A percentile compares a stretch with the other conserved stretches of the same genome.
These are phyloP conservation scores for Nakaseomyces delphensis DNA, from an alignment of 1,139 yeast genomes.

Conservation along the genomic window DNA sequence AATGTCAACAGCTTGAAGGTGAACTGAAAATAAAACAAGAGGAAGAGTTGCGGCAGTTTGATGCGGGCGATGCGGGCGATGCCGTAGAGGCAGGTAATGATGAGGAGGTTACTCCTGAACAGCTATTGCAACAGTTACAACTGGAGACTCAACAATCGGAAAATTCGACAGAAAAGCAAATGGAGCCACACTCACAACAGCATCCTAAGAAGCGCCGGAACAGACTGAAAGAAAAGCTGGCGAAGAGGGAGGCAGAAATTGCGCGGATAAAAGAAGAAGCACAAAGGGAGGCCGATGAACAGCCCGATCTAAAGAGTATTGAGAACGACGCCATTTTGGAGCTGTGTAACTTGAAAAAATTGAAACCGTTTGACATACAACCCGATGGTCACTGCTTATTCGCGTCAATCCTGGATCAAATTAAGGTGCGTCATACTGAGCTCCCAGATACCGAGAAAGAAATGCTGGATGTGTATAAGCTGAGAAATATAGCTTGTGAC, in stretches of 20 bases:
- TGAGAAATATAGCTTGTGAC: slow-evolving; percentile 58
- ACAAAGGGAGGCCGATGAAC: slow-evolving; percentile 51
- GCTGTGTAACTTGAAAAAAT: slow-evolving; percentile 40
- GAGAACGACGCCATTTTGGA: slow-evolving; percentile 59
- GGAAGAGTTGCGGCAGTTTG: slow-evolving; percentile 36
- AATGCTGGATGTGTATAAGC: slow-evolving; percentile 36
- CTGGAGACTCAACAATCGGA: slow-evolving; percentile 26
- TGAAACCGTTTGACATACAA: slow-evolving; percentile 54
- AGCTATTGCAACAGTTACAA: slow-evolving; percentile 48
- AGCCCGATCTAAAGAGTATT: slow-evolving; percentile 59
- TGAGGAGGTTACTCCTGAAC: slow-evolving; percentile 53
- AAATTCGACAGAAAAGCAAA: not conserved
- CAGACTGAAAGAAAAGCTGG: slow-evolving; percentile 76
- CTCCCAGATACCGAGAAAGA: slow-evolving; percentile 7
- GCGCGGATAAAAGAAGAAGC: slow-evolving; percentile 62
- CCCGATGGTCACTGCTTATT: slow-evolving; percentile 96
- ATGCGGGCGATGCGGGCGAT: slow-evolving; percentile 18
- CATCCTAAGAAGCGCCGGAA: slow-evolving; percentile 46
- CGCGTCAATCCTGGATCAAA: slow-evolving; percentile 76
- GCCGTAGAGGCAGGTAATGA: slow-evolving; percentile 26
- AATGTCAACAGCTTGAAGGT: slow-evolving; percentile 52
- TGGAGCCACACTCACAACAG: not conserved
- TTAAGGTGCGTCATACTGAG: slow-evolving; percentile 42
- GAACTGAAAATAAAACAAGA: slow-evolving; percentile 47
- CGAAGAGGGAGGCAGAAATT: slow-evolving; percentile 63